phyloP scores from a whole-genome alignment of 257 asterid species.

The Euphrasia confusa region DNA sequence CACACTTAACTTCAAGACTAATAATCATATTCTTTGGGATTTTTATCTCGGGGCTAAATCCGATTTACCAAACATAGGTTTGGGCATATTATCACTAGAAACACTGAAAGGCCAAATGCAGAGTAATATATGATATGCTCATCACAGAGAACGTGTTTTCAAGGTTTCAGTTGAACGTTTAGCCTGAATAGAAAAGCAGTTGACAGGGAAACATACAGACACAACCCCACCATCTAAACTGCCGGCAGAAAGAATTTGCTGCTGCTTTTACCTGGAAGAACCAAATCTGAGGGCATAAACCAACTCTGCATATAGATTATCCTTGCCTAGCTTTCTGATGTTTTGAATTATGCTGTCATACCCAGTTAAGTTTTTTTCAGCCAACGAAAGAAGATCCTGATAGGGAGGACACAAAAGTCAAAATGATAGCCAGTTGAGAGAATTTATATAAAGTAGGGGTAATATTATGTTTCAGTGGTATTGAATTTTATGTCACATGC shows the following conservation, averaged over 20 bases:
- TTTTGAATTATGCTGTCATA: slow-evolving; percentile 50
- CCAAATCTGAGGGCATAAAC: slow-evolving; percentile 69
- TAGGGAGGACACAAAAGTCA: slow-evolving; percentile 22
- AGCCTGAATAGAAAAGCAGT: slow-evolving; percentile 11
- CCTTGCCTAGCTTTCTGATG: slow-evolving; percentile 90
- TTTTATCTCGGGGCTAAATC: too few relatives aligned
- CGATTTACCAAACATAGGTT: too few relatives aligned
- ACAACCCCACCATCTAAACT: slow-evolving; percentile 16
- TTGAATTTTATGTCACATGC: slow-evolving; percentile 35
- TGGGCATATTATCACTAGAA: too few relatives aligned
- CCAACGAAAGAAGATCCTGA: slow-evolving; percentile 61
- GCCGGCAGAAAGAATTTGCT: slow-evolving; percentile 15
- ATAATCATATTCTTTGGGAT: too few relatives aligned
- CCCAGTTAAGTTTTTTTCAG: slow-evolving; percentile 50
- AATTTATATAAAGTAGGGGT: neutral
- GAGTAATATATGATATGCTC: too few relatives aligned
- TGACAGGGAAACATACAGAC: slow-evolving; percentile 18
- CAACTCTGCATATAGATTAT: slow-evolving; percentile 69
- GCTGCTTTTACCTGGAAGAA: slow-evolving; percentile 55
- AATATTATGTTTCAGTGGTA: slow-evolving; percentile 14
- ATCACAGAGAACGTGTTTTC: neutral
- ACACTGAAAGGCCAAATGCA: too few relatives aligned
- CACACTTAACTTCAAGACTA: too few relatives aligned
- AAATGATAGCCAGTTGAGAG: slow-evolving; percentile 11
- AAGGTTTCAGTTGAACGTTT: neutral